Evolutionary conservation across 148 eudicot species (phyloP).

Genomic region (Suaeda aralocaspica): DNA sequence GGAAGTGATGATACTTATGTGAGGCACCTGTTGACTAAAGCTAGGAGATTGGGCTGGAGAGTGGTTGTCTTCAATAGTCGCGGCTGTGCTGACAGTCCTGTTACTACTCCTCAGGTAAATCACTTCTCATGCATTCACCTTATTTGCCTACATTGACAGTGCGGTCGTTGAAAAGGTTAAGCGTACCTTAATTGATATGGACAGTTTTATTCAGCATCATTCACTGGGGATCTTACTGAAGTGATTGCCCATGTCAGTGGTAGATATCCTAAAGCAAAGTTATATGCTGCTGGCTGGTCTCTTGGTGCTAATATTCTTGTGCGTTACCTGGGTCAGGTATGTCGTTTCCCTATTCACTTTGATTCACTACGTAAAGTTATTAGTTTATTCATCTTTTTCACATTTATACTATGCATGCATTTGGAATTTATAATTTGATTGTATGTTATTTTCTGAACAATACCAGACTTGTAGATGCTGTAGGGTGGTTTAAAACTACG

Average conservation of each 20-base stretch:
- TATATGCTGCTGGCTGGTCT: constrained; percentile 91
- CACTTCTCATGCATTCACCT: background rate
- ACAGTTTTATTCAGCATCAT: constrained; percentile 96
- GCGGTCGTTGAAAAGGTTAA: background rate
- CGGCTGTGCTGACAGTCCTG: constrained; percentile 86
- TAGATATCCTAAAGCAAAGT: constrained; percentile 62
- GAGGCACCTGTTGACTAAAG: constrained; percentile 77
- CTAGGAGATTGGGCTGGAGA: constrained; percentile 72
- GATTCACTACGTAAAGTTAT: too few species aligned
- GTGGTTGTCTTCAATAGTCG: constrained; percentile 88
- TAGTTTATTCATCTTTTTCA: too few species aligned
- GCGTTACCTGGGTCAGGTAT: constrained; percentile 84
- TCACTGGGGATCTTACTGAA: constrained; percentile 72
- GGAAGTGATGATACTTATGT: constrained; percentile 88
- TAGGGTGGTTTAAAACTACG: too few species aligned
- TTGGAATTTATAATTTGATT: background rate
- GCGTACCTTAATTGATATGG: constrained; percentile 6
- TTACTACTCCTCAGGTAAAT: constrained; percentile 77
- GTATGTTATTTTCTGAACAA: background rate
- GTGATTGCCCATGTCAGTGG: constrained; percentile 67
- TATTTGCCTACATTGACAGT: background rate
- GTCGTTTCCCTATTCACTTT: background rate
- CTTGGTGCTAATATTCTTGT: constrained; percentile 91
- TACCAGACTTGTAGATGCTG: background rate
- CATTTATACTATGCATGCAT: background rate